These are phyloP conservation scores for Exophiala xenobiotica DNA, from an alignment of 2,329 filamentous ascomycete species.

Conservation along the genomic window DNA sequence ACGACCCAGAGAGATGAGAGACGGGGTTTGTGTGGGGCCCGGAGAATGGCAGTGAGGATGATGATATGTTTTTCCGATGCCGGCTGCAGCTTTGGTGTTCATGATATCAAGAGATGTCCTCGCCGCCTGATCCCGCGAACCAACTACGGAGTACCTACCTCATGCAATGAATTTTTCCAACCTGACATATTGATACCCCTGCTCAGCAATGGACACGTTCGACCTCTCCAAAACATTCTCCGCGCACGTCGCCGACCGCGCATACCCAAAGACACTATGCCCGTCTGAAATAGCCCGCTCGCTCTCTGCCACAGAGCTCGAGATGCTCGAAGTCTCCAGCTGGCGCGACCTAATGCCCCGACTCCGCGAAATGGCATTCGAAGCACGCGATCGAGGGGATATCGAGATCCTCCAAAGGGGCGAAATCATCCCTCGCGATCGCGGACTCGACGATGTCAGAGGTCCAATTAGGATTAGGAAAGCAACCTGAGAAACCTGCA, in stretches of 20 bases:
- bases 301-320: conserved; percentile 43
- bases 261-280: conserved; percentile 53
- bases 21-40: no score
- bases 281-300: conserved; percentile 53
- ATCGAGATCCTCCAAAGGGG: conserved; percentile 53
- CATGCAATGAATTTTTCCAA: no score
- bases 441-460: conserved; percentile 39
- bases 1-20: no score
- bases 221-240: conserved; percentile 25
- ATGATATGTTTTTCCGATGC: no score
- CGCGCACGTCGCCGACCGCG: conserved; percentile 35
- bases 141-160: no score
- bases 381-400: conserved; percentile 41
- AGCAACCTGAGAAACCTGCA: not conserved
- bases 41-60: no score
- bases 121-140: no score
- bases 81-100: no score
- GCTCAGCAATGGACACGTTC: no score
- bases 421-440: conserved; percentile 33
- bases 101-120: no score
- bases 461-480: conserved; percentile 45
- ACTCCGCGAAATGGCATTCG: conserved; percentile 45
- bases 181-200: no score
- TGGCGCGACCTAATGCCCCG: conserved; percentile 52
- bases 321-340: conserved; percentile 31